These are phyloP conservation scores for Opeltia flavorubescens DNA, from an alignment of 495 filamentous ascomycete species.

Conservation along the genomic window DNA sequence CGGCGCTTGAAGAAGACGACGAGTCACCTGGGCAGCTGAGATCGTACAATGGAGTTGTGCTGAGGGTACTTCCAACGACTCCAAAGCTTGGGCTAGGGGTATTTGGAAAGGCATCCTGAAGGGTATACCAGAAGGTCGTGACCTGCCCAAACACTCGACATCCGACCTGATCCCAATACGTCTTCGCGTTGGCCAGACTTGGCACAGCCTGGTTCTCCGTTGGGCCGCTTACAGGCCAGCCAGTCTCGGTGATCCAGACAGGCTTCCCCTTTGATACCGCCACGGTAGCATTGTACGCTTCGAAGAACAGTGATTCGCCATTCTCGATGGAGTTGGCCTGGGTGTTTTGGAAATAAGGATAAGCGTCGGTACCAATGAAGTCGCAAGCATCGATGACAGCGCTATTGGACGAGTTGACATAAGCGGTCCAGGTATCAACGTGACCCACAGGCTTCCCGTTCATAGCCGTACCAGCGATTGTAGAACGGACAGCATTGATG, in stretches of 20 bases:
- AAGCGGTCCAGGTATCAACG: constrained; percentile 87
- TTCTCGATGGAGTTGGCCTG: constrained; percentile 49
- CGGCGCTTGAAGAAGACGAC: neutral
- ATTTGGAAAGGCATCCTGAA: constrained; percentile 45
- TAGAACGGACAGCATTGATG: constrained; percentile 47
- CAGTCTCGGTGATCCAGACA: constrained; percentile 86
- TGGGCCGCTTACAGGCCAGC: constrained; percentile 62
- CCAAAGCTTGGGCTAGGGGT: constrained; percentile 60
- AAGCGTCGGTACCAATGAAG: constrained; percentile 60
- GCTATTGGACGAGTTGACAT: constrained; percentile 58
- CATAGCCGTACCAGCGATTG: constrained; percentile 44
- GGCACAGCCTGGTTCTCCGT: constrained; percentile 47
- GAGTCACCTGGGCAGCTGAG: constrained; percentile 33
- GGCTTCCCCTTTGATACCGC: constrained; percentile 46
- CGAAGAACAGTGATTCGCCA: constrained; percentile 47
- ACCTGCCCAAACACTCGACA: constrained; percentile 53
- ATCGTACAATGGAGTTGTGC: constrained; percentile 47
- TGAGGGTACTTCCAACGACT: constrained; percentile 36
- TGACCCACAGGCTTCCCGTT: constrained; percentile 52
- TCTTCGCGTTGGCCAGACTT: constrained; percentile 52
- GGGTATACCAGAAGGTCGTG: constrained; percentile 56
- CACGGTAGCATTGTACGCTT: constrained; percentile 44
- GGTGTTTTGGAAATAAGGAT: constrained; percentile 46
- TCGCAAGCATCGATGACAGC: constrained; percentile 56
- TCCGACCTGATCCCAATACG: constrained; percentile 65